phyloP scores from a whole-genome alignment of 768 basidiomycete species.

The Suillus ampliporus region DNA sequence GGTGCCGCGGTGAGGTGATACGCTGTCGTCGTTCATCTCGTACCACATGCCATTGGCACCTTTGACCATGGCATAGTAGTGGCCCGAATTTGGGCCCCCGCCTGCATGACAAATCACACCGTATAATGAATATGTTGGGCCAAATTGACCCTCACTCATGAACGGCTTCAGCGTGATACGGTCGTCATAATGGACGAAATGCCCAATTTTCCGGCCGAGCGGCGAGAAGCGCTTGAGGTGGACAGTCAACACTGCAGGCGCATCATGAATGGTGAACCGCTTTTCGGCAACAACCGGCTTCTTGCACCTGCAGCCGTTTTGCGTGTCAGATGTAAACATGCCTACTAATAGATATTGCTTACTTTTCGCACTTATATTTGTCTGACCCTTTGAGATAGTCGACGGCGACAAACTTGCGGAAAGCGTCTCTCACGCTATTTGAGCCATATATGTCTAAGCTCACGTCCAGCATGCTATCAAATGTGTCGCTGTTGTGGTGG shows the following conservation, averaged over 20 bases:
- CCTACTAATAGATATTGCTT: conserved; percentile 37
- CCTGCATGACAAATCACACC: conserved; percentile 95
- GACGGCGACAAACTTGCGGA: conserved; percentile 79
- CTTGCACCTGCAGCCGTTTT: conserved; percentile 71
- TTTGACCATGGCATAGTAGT: conserved; percentile 90
- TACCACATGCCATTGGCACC: conserved; percentile 75
- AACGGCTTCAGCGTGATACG: conserved; percentile 70
- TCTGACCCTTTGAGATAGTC: conserved; percentile 89
- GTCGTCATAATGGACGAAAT: conserved; percentile 80
- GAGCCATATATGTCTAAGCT: conserved; percentile 85
- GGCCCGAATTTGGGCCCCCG: conserved; percentile 91
- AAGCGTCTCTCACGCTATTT: conserved; percentile 67
- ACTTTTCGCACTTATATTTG: conserved; percentile 99
- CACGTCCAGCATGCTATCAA: conserved; percentile 93
- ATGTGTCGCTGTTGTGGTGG: conserved; percentile 90
- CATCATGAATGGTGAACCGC: conserved; percentile 85
- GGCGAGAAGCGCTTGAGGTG: conserved; percentile 97
- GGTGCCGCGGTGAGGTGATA: conserved; percentile 47
- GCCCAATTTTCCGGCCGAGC: conserved; percentile 84
- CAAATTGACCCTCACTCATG: conserved; percentile 84
- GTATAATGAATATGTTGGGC: conserved; percentile 84
- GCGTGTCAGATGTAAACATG: conserved; percentile 15
- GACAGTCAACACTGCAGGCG: conserved; percentile 86
- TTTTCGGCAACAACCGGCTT: conserved; percentile 90
- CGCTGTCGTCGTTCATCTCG: conserved; percentile 93